Base-by-base conservation (phyloP, 2,329 filamentous ascomycete species). In the Colletotrichum acutatum region DNA sequence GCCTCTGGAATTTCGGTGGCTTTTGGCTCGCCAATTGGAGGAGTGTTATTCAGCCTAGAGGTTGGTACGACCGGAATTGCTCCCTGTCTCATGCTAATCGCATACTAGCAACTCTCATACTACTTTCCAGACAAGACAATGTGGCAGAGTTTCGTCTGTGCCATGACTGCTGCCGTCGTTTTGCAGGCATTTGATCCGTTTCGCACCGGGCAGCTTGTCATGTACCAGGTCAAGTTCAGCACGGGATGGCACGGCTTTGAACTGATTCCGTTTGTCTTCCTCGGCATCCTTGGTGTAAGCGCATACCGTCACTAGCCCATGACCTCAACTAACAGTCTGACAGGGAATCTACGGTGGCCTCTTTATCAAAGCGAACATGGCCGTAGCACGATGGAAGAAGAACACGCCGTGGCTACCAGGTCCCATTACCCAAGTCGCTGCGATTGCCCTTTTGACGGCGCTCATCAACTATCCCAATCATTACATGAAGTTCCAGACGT, bases 91-190 rank as follows among this genome's bases (percentile, higher is more conserved):
- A 49, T 11, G 4, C 75, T 77, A 58, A 78, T 69, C 14, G n/a
- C 11, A 7, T 34, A 5, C 28, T n/a, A 94, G 90, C 95, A 97
- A 88, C 86, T 98, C 3, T 97, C 95, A 0, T 98, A 98, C 82
- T 98, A 98, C 82, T 98, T 98, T 77, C 96, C 97, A 0, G 96
- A 98, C 83, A 98, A 98, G 83, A 98, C 97, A 11, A 98, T 99
- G 97, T 99, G 97, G 97, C 97, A 98, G 82, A 98, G 95, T 78
- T 99, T 99, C 79, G 97, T 99, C 53, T 98, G 97, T 78, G 97
- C 97, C 80, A 98, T 98, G 95, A 94, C 97, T n/a, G 97, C 95
- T 19, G 96, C 97, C 22, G 94, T 98, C 49, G 95, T 95, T 16
- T 87, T 99, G 5, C 96, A 98, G 82, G 94, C 94, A 5, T 90